Base-by-base conservation (phyloP, 345 rosid genomes). In the Carallia pectinifolia region DNA sequence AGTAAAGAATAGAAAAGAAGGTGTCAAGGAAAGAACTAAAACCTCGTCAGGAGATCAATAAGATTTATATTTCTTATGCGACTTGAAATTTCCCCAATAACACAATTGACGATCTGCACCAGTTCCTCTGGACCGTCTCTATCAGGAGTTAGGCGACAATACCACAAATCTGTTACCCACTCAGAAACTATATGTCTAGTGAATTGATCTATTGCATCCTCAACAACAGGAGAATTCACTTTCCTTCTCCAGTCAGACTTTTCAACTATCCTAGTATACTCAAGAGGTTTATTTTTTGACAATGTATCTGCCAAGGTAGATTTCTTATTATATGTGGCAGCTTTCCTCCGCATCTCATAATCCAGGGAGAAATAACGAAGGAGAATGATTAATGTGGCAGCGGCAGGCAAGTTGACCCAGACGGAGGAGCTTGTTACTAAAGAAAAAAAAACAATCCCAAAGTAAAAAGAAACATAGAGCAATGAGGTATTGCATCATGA, bases 351-450 rank as follows among this genome's bases (percentile, higher is more conserved):
- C 94, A 84, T 83, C 74, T 92, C 98, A 72, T 85, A 80, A 77
- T 96, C 99, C 23, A 96, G 74, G 2, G 92, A 83, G 73, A 90
- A 85, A 74, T 96, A 90, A 12, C 97, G 98, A 50, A 96, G 91
- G 59, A 88, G 81, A 71, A 95, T 65, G 71, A 92, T 83, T 76
- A 95, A 82, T 61, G 84, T 78, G 31, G 90, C 96, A 37, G 99
- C 96, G 82, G 93, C 97, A 72, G 98, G 98, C 72, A 95, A 84
- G 82, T 92, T 95, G 40, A 92, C 86, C 91, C 81, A 90, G 38
- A 95, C 97, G 5, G 99, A 95, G 80, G 98, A 89, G 83, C 98
- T 95, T 33, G 98, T 95, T 82, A 95, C 99, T 95, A 90, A 66
- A 77, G 70, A 67, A 71, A n/a, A 67, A 71, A n/a, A 61, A 68